Conservation (phyloP, 805 yeast species). For the Priceomyces castillae region DNA sequence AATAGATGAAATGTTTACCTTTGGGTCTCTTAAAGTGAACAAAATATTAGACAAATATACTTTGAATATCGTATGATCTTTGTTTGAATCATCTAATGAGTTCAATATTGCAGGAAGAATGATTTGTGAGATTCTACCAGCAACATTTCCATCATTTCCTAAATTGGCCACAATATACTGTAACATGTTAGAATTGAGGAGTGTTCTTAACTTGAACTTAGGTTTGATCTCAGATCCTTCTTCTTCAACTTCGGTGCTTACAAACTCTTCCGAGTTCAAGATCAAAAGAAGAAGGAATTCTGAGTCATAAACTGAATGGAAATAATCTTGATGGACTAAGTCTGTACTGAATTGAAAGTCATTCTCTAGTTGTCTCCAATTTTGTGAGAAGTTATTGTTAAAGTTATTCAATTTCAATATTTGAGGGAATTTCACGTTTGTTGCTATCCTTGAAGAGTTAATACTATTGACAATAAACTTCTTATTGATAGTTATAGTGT, state of each 20-base stretch:
- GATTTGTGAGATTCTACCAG: slow-evolving; percentile 35
- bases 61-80: slow-evolving; percentile 55
- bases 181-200: slow-evolving; percentile 57
- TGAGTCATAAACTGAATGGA: slow-evolving; percentile 54
- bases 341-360: slow-evolving; percentile 10
- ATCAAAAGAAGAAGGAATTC: slow-evolving; percentile 63
- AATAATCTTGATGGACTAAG: slow-evolving; percentile 19
- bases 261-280: slow-evolving; percentile 63
- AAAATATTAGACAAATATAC: slow-evolving; percentile 50
- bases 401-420: neutral
- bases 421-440: too few relatives aligned
- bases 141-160: slow-evolving; percentile 27
- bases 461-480: slow-evolving; percentile 49
- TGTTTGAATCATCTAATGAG: slow-evolving; percentile 44
- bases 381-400: neutral
- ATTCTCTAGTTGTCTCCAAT: neutral
- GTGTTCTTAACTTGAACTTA: slow-evolving; percentile 50
- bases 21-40: slow-evolving; percentile 25
- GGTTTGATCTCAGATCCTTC: slow-evolving; percentile 18
- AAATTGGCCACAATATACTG: slow-evolving; percentile 49
- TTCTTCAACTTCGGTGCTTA: slow-evolving; percentile 32
- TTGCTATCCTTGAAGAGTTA: neutral
- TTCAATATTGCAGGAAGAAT: slow-evolving; percentile 46
- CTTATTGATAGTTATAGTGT: slow-evolving; percentile 52
- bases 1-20: slow-evolving; percentile 38